Conservation (phyloP, 1,284 basidiomycete genomes). For the Cystobasidium pallidum region DNA sequence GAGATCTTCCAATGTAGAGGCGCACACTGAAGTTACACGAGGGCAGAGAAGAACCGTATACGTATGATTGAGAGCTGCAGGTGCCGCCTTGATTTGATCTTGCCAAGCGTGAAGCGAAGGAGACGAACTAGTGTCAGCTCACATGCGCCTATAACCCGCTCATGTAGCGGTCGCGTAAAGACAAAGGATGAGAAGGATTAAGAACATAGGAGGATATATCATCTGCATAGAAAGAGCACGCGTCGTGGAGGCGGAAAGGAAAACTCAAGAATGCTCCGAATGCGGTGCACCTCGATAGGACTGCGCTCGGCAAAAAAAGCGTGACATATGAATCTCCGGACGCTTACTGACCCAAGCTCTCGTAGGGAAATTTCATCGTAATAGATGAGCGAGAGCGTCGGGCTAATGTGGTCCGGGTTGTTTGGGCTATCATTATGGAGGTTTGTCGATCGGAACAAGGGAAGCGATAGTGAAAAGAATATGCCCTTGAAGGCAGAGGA, state of each 20-base stretch:
- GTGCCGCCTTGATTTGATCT: slow-evolving; percentile 51
- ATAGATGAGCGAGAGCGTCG: slow-evolving; percentile 4
- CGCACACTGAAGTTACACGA: slow-evolving; percentile 80
- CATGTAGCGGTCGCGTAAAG: neutral
- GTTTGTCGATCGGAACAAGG: neutral
- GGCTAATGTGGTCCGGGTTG: slow-evolving; percentile 39
- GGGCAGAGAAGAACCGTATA: slow-evolving; percentile 92
- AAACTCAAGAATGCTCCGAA: neutral
- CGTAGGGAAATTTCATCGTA: slow-evolving; percentile 9
- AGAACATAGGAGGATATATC: slow-evolving; percentile 23
- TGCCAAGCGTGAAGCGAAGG: neutral
- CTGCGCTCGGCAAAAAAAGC: slow-evolving; percentile 41
- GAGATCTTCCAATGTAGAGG: slow-evolving; percentile 81
- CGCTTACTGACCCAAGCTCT: slow-evolving; percentile 10
- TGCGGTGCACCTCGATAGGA: slow-evolving; percentile 20
- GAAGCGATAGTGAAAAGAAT: too few species aligned
- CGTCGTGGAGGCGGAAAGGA: slow-evolving; percentile 14
- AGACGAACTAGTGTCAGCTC: neutral
- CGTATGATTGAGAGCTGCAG: slow-evolving; percentile 65
- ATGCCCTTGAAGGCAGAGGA: too few species aligned
- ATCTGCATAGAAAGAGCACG: slow-evolving; percentile 44
- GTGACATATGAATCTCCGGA: slow-evolving; percentile 24
- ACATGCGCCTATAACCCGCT: neutral
- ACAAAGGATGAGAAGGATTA: neutral
- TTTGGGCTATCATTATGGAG: neutral